A percentile compares a stretch with the other conserved stretches of the same genome.
Conservation (phyloP, 164 flowering plant species). For the Chimonanthus praecox region DNA sequence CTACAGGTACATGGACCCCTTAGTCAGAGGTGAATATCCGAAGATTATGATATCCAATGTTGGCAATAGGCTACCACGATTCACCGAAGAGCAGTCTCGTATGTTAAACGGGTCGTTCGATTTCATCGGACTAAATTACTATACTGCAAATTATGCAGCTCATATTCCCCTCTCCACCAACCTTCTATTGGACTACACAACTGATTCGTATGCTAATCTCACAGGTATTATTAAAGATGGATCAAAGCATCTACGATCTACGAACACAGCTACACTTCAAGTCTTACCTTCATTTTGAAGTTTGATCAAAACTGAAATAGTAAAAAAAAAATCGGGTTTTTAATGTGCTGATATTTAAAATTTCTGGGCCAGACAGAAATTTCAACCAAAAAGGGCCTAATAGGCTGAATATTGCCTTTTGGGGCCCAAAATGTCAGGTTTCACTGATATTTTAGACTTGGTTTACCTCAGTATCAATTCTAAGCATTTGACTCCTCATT, state of each 20-base stretch:
- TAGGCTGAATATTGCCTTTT: too few relatives aligned
- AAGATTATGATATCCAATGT: background rate
- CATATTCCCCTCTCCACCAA: background rate
- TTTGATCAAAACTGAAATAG: too few relatives aligned
- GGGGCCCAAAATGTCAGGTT: too few relatives aligned
- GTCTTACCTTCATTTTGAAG: too few relatives aligned
- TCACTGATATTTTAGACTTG: too few relatives aligned
- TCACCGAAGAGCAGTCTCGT: constrained; percentile 3
- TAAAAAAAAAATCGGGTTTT: too few relatives aligned
- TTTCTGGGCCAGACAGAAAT: background rate
- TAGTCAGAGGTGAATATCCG: constrained; percentile 9
- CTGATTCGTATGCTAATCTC: background rate
- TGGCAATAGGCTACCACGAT: constrained; percentile 5
- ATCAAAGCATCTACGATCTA: background rate
- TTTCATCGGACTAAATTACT: constrained; percentile 11
- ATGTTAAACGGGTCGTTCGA: constrained; percentile 13
- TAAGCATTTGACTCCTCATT: too few relatives aligned
- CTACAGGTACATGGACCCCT: constrained; percentile 13
- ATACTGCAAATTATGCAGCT: background rate
- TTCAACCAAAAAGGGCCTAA: too few relatives aligned
- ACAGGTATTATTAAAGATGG: background rate
- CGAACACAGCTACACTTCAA: background rate
- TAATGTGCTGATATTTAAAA: too few relatives aligned
- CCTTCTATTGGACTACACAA: background rate
- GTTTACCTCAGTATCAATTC: too few relatives aligned